Conservation (phyloP, 345 rosid genomes). For the Eucalyptus shirleyi region DNA sequence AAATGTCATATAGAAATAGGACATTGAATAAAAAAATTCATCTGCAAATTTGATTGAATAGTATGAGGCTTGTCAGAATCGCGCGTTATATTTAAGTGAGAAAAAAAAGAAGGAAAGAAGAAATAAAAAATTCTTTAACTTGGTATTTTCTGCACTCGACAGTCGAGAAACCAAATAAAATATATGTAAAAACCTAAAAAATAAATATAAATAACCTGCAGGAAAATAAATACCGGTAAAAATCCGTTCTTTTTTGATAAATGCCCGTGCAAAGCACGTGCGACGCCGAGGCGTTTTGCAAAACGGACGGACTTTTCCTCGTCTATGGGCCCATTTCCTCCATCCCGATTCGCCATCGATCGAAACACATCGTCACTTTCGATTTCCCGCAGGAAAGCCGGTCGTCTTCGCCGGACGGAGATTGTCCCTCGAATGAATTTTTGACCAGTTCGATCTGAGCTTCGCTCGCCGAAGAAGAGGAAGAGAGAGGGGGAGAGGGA, state of each 20-base stretch:
- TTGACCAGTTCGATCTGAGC: neutral
- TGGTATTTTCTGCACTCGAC: neutral
- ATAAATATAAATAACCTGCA: neutral
- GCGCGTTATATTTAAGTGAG: neutral
- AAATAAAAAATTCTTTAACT: neutral
- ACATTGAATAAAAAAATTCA: neutral
- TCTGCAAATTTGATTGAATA: too few relatives aligned
- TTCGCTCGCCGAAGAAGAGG: neutral
- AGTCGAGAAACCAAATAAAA: neutral
- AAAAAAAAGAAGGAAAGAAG: too few relatives aligned
- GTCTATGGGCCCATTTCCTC: neutral
- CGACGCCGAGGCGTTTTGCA: neutral
- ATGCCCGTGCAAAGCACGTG: neutral
- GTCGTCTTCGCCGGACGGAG: neutral
- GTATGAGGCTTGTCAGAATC: fast-evolving
- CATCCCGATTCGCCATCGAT: neutral
- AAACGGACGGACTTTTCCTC: neutral
- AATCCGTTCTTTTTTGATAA: neutral
- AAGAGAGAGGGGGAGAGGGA: neutral
- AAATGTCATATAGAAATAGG: neutral
- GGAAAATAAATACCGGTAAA: neutral
- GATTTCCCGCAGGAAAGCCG: neutral
- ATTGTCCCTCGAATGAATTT: neutral
- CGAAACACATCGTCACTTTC: neutral
- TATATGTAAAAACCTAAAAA: neutral